Base-by-base conservation (phyloP, 163 green algal genomes). In the Chlorella variabilis region DNA sequence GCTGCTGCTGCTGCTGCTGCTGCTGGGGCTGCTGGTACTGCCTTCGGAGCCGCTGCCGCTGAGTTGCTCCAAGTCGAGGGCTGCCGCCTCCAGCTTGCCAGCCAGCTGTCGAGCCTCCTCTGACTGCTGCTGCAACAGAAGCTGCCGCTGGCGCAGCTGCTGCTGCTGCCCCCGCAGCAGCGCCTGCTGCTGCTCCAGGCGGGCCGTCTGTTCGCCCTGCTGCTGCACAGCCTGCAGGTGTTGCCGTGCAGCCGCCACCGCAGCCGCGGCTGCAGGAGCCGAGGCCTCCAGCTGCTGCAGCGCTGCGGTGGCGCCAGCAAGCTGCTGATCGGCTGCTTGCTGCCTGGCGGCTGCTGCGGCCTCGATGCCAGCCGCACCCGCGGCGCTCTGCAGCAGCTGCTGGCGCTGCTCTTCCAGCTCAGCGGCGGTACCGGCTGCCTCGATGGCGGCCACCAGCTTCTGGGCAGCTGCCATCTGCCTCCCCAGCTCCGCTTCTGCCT, bases 101-200 rank as follows among this genome's bases (percentile, higher is more conserved):
- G 62, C 75, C 4, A 70, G 56, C 33, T 70, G 49, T 9, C 11
- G 31, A 39, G 68, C 4, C 3, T 29, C 29, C 6, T 34, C 42
- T 15, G 73, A 20, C 59, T 73, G 59, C 25, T 54, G 15, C 15
- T 45, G 3, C 27, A 59, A 17, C 18, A 38, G 20, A 8, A 39
- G 75, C 59, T n/a, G 58, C 29, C 31, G 41, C 75, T 71, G 59
- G 58, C 39, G 29, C 39, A 34, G 25, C 39, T 71, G 59, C 59
- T 62, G 38, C 73, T 25, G 38, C 56, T 61, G 56, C 15, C 29
- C 29, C 15, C 18, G n/a, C 73, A 71, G n/a, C 36, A 71, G 36
- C 27, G 39, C 75, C 23, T 15, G 15, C 75, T 63, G 39, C 75
- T 80, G 73, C 27, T 70, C 56, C 48, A 77, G 48, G 6, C 54